These are phyloP conservation scores for Plectranthus barbatus DNA, from an alignment of 257 asterid species.

Conservation along the genomic window DNA sequence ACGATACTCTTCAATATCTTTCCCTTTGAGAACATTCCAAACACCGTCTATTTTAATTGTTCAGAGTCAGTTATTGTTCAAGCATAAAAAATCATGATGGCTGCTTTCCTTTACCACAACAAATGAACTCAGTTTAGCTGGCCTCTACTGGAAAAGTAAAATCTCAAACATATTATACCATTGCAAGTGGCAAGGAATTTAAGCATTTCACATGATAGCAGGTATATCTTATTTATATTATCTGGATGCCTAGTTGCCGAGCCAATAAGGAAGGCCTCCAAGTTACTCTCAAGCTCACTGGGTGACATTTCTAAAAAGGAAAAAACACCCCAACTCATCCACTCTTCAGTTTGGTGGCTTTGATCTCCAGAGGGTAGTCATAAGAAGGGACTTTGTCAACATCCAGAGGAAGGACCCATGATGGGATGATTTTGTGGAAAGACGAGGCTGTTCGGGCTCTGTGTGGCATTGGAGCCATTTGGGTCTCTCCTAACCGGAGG, in stretches of 20 bases:
- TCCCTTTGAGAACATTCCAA: neutral
- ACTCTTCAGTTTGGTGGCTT: conserved; percentile 65
- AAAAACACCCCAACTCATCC: conserved; percentile 23
- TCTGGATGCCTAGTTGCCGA: conserved; percentile 66
- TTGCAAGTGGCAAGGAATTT: neutral
- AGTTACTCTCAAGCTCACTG: conserved; percentile 29
- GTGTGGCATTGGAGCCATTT: conserved; percentile 87
- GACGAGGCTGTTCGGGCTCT: conserved; percentile 49
- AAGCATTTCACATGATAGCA: conserved; percentile 20
- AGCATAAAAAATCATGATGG: neutral
- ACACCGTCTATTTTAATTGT: neutral
- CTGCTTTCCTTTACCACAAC: neutral
- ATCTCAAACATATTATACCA: neutral
- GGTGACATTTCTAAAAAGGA: conserved; percentile 21
- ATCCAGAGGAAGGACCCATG: conserved; percentile 23
- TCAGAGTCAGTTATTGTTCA: neutral
- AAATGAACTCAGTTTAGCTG: neutral
- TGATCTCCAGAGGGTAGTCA: conserved; percentile 54
- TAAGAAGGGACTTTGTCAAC: conserved; percentile 28
- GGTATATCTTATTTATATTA: conserved; percentile 66
- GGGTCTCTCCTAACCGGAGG: conserved; percentile 79
- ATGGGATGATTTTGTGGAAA: conserved; percentile 45
- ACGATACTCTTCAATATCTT: neutral
- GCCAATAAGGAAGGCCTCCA: conserved; percentile 53
- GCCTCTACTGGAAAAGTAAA: neutral